Percentiles rank a stretch among this genome's conserved stretches.
These are phyloP conservation scores for Colletotrichum sp. DNA, from an alignment of 2,329 filamentous ascomycete species.

Conservation along the genomic window DNA sequence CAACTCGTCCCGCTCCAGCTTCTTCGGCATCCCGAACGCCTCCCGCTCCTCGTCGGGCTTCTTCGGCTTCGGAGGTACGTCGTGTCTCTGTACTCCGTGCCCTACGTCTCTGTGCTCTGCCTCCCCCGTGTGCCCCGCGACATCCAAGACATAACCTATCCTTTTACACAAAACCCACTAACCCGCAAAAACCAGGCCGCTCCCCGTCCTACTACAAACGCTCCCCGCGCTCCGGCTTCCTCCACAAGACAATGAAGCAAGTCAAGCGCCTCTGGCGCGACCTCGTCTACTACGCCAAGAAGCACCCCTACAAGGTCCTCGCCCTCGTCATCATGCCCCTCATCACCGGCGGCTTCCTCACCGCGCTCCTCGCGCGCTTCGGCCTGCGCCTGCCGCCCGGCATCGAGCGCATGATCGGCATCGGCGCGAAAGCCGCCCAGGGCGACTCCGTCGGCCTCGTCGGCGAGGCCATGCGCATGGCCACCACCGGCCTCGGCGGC, in stretches of 20 bases:
- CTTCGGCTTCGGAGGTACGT: slow-evolving; percentile 45
- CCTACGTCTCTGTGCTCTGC: background rate
- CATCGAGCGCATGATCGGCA: slow-evolving; percentile 63
- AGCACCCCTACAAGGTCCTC: slow-evolving; percentile 87
- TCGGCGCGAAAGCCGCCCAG: slow-evolving; percentile 53
- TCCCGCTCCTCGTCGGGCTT: slow-evolving; percentile 45
- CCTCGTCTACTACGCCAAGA: slow-evolving; percentile 80
- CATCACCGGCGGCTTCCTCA: slow-evolving; percentile 81
- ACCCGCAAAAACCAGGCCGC: slow-evolving; percentile 39
- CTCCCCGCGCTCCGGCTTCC: slow-evolving; percentile 80
- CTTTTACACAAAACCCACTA: background rate
- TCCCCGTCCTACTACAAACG: slow-evolving; percentile 74
- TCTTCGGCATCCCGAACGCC: slow-evolving; percentile 51
- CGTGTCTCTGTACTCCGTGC: background rate
- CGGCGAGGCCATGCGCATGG: slow-evolving; percentile 61
- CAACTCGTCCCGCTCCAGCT: slow-evolving; percentile 47
- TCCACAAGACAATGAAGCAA: slow-evolving; percentile 74
- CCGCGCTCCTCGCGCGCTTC: slow-evolving; percentile 77
- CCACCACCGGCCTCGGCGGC: slow-evolving; percentile 35
- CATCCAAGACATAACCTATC: background rate
- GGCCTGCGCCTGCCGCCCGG: slow-evolving; percentile 76
- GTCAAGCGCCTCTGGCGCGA: slow-evolving; percentile 82
- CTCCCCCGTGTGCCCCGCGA: background rate
- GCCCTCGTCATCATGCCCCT: slow-evolving; percentile 87
- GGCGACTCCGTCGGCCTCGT: slow-evolving; percentile 56